These are phyloP conservation scores for Falciphora oryzae DNA, from an alignment of 2,329 filamentous ascomycete species.

Conservation along the genomic window DNA sequence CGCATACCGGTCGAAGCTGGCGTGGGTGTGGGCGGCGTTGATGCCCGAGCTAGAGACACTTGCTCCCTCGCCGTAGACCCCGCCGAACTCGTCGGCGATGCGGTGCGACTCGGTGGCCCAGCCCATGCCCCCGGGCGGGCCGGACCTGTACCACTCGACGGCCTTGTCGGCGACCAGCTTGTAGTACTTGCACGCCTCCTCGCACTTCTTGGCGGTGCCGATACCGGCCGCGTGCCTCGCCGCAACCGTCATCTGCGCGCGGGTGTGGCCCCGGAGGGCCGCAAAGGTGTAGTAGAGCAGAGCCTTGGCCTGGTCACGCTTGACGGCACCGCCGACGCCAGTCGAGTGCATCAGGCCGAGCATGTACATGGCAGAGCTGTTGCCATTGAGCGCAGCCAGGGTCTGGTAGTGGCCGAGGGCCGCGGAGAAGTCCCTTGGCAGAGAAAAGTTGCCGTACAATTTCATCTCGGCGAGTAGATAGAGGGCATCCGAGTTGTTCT, in stretches of 20 bases:
- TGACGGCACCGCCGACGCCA: constrained; percentile 74
- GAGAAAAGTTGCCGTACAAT: constrained; percentile 90
- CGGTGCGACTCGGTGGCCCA: constrained; percentile 75
- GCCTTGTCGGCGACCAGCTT: constrained; percentile 91
- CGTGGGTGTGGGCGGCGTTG: constrained; percentile 68
- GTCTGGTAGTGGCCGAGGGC: constrained; percentile 79
- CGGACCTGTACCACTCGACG: constrained; percentile 79
- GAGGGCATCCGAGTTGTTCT: constrained; percentile 74
- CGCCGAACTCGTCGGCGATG: constrained; percentile 84
- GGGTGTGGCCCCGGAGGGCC: constrained; percentile 72
- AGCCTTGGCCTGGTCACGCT: constrained; percentile 83
- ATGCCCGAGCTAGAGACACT: constrained; percentile 82
- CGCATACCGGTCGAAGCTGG: constrained; percentile 74
- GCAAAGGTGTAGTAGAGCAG: constrained; percentile 93
- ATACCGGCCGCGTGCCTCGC: constrained; percentile 83
- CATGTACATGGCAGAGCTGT: constrained; percentile 93
- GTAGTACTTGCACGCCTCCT: constrained; percentile 81
- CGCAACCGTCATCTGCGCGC: constrained; percentile 89
- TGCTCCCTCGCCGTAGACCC: constrained; percentile 91
- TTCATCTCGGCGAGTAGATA: constrained; percentile 90
- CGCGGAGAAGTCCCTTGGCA: constrained; percentile 72
- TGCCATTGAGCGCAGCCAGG: constrained; percentile 71
- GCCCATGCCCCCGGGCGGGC: constrained; percentile 79
- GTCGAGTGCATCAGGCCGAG: constrained; percentile 93
- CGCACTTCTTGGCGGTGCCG: constrained; percentile 78